Base-by-base conservation (phyloP, 2,329 filamentous ascomycete genomes). In the Mariannaea elegans region DNA sequence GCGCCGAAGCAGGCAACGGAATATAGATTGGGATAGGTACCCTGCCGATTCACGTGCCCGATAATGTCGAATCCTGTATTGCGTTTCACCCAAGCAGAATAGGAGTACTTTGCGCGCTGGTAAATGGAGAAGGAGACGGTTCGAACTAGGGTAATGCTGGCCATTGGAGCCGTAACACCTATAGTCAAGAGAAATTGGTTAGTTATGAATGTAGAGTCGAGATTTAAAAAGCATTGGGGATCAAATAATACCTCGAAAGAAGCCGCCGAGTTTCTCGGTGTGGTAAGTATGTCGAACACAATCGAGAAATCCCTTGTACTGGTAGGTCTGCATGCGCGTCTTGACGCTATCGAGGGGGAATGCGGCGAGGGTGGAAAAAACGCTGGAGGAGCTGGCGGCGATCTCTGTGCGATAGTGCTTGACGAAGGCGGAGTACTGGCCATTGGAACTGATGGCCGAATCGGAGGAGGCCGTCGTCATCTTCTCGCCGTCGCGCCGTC, bases 341-440 rank as follows among this genome's bases (percentile, higher is more conserved):
- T 96, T 96, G 74, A 94, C 90, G 70, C 92, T 94, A 76, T 96
- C 92, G 67, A 96, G 86, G 19, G 92, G 92, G 73, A 94, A 96
- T n/a, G 92, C 90, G 65, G 85, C 83, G 72, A 93, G 84, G 39
- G 92, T 95, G 34, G 90, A 93, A 56, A 94, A 82, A 65, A 94
- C 83, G 76, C 90, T 94, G 73, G 90, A 91, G 36, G 87, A 82
- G 76, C 89, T 91, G 42, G 92, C 92, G 62, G 91, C 87, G 66
- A 95, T 87, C 78, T 94, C 90, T 47, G 90, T 94, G 65, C 91
- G 86, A 77, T 95, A 94, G 67, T 84, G 85, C 79, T 92, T 93
- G 71, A 90, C 82, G 80, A 89, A 71, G 23, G 68, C 68, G 57
- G 73, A 65, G 61, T 90, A 68, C 51, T 63, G 64, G 49, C 54